These are phyloP conservation scores for Globisporangium spiculum DNA, from an alignment of 352 stramenopile genomes.

Conservation along the genomic window DNA sequence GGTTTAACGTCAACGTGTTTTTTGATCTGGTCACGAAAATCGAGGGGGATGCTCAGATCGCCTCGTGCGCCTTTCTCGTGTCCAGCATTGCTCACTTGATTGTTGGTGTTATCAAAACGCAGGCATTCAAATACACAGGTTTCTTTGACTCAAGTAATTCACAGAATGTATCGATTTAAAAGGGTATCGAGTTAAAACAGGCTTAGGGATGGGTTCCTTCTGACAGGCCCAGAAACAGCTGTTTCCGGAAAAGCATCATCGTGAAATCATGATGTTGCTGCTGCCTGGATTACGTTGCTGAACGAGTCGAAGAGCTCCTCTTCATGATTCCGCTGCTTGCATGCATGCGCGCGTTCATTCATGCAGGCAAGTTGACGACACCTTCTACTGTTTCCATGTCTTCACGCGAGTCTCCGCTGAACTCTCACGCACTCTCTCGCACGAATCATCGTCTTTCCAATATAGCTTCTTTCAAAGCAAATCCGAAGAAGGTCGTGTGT, in stretches of 20 bases:
- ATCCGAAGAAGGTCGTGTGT: neutral
- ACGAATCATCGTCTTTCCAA: neutral
- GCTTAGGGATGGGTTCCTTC: neutral
- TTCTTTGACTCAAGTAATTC: neutral
- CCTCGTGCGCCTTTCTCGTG: slow-evolving; percentile 7
- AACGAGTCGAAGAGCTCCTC: slow-evolving; percentile 2
- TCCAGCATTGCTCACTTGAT: slow-evolving; percentile 11
- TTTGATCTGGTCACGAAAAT: neutral
- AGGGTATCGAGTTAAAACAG: neutral
- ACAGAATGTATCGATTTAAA: neutral
- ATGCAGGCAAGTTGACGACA: neutral
- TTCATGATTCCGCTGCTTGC: neutral
- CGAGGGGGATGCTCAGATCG: neutral
- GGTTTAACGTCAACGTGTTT: neutral
- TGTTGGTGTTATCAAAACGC: neutral
- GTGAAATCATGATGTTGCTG: neutral
- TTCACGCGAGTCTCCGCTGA: neutral
- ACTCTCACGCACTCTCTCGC: too few species aligned
- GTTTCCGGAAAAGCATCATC: neutral
- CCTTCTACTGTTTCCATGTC: neutral
- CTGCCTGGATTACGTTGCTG: slow-evolving; percentile 8
- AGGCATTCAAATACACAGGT: neutral
- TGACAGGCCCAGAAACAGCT: neutral
- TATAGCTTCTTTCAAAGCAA: neutral
- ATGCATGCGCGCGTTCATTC: neutral